Evolutionary conservation across 371 early-diverging fungal genomes (phyloP).

Genomic region (Smittium culicis): DNA sequence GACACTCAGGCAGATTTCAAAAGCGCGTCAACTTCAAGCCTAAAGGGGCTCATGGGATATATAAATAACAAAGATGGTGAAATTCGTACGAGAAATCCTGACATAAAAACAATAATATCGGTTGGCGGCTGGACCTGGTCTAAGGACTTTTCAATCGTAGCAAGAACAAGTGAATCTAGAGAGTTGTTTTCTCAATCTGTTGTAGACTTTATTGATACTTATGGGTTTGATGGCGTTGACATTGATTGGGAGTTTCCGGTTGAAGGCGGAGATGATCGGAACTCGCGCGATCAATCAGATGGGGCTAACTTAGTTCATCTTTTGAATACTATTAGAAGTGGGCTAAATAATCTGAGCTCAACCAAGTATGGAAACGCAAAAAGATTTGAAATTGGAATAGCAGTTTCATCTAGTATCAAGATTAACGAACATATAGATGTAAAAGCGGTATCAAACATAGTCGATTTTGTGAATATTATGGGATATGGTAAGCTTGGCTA

Average conservation of each 20-base stretch:
- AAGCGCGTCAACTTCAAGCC: neutral
- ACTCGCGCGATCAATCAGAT: neutral
- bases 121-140: constrained; percentile 35
- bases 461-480: constrained; percentile 1
- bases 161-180: constrained; percentile 26
- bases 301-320: neutral
- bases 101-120: constrained; percentile 36
- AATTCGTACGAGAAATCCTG: neutral
- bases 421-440: neutral
- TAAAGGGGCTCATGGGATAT: neutral
- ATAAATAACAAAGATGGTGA: neutral
- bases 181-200: constrained; percentile 34
- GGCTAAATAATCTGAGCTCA: constrained; percentile 24
- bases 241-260: constrained; percentile 74
- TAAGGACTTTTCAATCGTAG: constrained; percentile 30
- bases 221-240: constrained; percentile 37
- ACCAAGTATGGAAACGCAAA: neutral
- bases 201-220: constrained; percentile 32
- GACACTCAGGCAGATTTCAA: neutral
- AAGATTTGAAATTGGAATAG: neutral
- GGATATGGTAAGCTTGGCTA: neutral
- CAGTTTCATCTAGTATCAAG: neutral
- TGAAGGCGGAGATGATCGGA: constrained; percentile 7
- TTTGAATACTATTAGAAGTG: neutral
- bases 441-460: neutral